A percentile compares a stretch with the other conserved stretches of the same genome.
These are phyloP conservation scores for Thalassiosira mediterranea DNA, from an alignment of 352 stramenopile genomes.

Conservation along the genomic window DNA sequence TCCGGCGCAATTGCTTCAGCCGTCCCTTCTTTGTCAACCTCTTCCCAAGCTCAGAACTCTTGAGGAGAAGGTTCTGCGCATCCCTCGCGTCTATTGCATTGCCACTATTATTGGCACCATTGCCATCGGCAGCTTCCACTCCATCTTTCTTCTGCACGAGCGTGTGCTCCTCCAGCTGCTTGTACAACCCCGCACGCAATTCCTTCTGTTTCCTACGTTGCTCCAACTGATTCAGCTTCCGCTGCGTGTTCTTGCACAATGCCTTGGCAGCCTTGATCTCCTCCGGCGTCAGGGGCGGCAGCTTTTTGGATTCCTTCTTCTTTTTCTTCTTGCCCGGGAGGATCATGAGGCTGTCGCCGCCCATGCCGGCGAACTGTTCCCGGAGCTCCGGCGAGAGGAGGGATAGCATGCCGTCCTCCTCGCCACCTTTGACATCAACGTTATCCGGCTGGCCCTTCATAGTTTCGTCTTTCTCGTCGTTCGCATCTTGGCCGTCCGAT, in stretches of 20 bases:
- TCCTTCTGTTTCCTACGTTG: conserved; percentile 70
- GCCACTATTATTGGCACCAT: not conserved
- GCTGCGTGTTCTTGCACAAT: conserved; percentile 70
- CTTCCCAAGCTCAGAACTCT: conserved; percentile 69
- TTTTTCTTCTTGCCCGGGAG: conserved; percentile 63
- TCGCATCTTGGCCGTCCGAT: not conserved
- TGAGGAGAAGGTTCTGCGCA: conserved; percentile 52
- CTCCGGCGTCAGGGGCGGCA: conserved; percentile 56
- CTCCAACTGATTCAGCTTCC: conserved; percentile 79
- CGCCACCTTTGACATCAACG: conserved; percentile 5
- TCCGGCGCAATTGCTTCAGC: conserved; percentile 69
- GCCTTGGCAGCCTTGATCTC: conserved; percentile 75
- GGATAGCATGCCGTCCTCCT: conserved; percentile 33
- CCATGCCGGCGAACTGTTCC: conserved; percentile 46
- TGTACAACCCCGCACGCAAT: conserved; percentile 66
- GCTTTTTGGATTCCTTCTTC: conserved; percentile 54
- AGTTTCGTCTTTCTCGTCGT: conserved; percentile 1
- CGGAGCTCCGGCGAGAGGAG: conserved; percentile 70
- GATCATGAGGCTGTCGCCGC: conserved; percentile 54
- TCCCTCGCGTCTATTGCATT: conserved; percentile 8
- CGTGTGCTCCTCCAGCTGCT: conserved; percentile 65
- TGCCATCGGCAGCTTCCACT: not conserved
- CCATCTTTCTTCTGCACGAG: conserved; percentile 31
- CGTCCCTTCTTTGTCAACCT: conserved; percentile 75
- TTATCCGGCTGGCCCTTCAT: not conserved